Evolutionary conservation across 257 asterid genomes (phyloP), one percentile per base, ranked within the genome.

Genomic region (Primulina eburnea): DNA sequence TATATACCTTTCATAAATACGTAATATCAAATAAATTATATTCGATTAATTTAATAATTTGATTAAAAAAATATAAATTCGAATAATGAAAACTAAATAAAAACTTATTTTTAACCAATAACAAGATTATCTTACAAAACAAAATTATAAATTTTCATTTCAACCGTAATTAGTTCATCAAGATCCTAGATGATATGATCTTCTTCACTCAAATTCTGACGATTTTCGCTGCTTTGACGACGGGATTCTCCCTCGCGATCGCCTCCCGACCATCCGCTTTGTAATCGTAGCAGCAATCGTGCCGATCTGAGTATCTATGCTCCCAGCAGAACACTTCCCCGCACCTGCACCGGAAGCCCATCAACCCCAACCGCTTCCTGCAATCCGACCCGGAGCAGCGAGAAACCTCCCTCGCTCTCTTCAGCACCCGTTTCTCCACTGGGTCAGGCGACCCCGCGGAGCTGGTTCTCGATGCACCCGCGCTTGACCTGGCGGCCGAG

Each of bases 251-350:
- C 79, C 77, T 78, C 10, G 88, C 87, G 28, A 89, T 89, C 69
- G 91, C 87, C 64, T 87, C 93, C 29, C 93, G 82, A 2, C 91
- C 96, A 7, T 88, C 96, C 55, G 96, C 87, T 79, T 89, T 89
- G 75, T 89, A 89, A 66, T 89, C 96, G 70, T 71, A 88, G 73
- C 86, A 80, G 63, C 94, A 87, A 16, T 82, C 89, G 35, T 88
- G 95, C 62, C 94, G 94, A 82, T 89, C 96, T 30, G 96, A 81
- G 75, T 89, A 89, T 69, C 96, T 72, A 65, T 89, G 96, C 82
- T 84, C 81, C n/a, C 88, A 77, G 60, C 96, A 89, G 81, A 89
- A 89, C 78, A 80, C 70, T 1, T 87, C 91, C 0, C 96, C 96
- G 73, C 96, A 89, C 3, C 86, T 74, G 79, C 96, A 89, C 26